Evolutionary conservation across 306 rosid species (phyloP), one percentile per base, ranked within the genome.

Genomic region (Malus sylvestris): DNA sequence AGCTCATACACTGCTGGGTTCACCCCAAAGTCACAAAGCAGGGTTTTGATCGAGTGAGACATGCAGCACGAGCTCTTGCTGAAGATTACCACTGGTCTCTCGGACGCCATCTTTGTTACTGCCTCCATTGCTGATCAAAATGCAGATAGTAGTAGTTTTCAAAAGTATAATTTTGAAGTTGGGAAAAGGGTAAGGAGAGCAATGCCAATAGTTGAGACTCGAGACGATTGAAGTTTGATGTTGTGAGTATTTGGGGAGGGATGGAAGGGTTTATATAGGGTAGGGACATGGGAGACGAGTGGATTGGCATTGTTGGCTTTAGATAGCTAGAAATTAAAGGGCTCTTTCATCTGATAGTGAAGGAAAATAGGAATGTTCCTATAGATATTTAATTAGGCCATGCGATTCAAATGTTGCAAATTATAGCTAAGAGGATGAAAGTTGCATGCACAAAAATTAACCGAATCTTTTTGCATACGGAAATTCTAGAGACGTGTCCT

Each of bases 1-100:
- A 96, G 87, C 74, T 96, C 98, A 59, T 96, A 85, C 63, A 96
- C 98, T 0, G 87, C 78, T 1, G 93, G 93, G 81, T 92, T 96
- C 78, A 89, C 99, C 23, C 99, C 99, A 45, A 96, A 91, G 58
- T 91, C 98, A 67, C 82, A 83, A 62, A 96, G 83, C 8, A 96
- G 89, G 46, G 93, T 88, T 85, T 89, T 96, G 74, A 96, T 88
- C 11, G 96, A 69, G 90, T 96, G 93, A 64, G 97, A 88, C 87
- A 96, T 90, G 87, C 96, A 89, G 77, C 99, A 96, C 0, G 89
- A 68, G 79, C 86, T 92, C 87, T 88, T 93, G 93, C 99, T 96
- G 87, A 96, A 96, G 79, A 96, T 91, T 82, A 92, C 99, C 71
- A 92, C 99, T 0, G 99, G 88, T 76, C 87, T 96, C 87, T 96